phyloP scores from a whole-genome alignment of 805 yeast genomes.

The Candida glaebosa region DNA sequence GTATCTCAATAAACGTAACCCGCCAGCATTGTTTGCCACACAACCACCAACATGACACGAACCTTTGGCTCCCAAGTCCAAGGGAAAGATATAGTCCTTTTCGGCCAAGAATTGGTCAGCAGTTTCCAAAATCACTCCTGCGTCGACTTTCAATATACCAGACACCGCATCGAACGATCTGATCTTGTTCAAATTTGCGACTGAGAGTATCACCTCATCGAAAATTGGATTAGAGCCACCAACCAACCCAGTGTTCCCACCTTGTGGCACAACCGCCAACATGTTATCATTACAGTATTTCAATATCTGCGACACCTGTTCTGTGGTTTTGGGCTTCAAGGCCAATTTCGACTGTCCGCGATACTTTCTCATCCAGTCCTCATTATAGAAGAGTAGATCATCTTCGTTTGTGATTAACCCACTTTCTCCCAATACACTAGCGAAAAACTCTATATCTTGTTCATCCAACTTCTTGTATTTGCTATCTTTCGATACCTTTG shows the following conservation, averaged over 20 bases:
- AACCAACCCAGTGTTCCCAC: conserved; percentile 94
- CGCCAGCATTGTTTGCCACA: conserved; percentile 96
- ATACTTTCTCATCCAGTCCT: conserved; percentile 94
- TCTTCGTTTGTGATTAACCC: conserved; percentile 53
- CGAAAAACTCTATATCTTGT: conserved; percentile 60
- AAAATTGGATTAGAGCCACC: conserved; percentile 93
- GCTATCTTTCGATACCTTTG: conserved; percentile 48
- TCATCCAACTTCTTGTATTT: conserved; percentile 50
- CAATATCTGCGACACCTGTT: conserved; percentile 72
- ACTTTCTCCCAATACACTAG: conserved; percentile 49
- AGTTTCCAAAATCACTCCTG: conserved; percentile 83
- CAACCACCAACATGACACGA: conserved; percentile 95
- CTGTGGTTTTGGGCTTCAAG: conserved; percentile 75
- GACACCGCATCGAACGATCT: conserved; percentile 78
- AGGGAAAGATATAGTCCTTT: conserved; percentile 85
- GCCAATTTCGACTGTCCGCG: conserved; percentile 82
- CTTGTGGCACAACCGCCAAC: conserved; percentile 91
- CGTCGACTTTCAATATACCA: conserved; percentile 85
- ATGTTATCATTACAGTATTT: conserved; percentile 74
- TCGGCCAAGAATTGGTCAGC: conserved; percentile 79
- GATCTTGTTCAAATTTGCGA: conserved; percentile 68
- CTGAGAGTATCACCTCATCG: conserved; percentile 79
- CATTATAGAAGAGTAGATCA: conserved; percentile 71
- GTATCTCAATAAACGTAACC: conserved; percentile 78
- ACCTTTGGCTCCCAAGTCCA: conserved; percentile 95